Conservation (phyloP, 768 basidiomycete species). For the Mycena pura region DNA sequence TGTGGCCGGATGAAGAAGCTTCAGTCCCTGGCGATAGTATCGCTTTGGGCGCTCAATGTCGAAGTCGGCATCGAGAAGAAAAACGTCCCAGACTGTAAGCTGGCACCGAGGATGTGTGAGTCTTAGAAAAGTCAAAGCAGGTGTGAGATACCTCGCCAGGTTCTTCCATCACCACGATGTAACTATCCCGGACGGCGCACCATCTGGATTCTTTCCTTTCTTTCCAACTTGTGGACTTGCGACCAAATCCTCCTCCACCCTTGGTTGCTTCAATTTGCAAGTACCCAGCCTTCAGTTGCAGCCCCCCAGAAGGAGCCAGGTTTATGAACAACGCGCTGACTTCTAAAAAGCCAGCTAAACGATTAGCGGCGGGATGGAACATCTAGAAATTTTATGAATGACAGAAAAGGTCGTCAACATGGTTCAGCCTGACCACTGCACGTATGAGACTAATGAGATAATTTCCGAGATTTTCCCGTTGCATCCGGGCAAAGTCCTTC, state of each 20-base stretch:
- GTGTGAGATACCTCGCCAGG: conserved; percentile 71
- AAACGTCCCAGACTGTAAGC: conserved; percentile 92
- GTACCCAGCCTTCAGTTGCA: conserved; percentile 91
- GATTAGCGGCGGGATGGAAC: conserved; percentile 93
- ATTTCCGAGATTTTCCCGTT: conserved; percentile 83
- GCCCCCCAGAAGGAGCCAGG: conserved; percentile 80
- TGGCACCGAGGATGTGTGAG: conserved; percentile 37
- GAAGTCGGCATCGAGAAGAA: conserved; percentile 90
- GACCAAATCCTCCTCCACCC: conserved; percentile 63
- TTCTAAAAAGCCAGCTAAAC: conserved; percentile 90
- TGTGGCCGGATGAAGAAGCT: conserved; percentile 56
- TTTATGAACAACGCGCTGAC: conserved; percentile 86
- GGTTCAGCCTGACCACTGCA: conserved; percentile 70
- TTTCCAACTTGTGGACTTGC: conserved; percentile 65
- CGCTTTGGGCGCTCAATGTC: conserved; percentile 89
- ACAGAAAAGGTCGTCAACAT: not conserved
- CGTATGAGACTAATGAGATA: conserved; percentile 90
- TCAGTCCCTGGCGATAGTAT: conserved; percentile 86
- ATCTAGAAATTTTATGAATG: conserved; percentile 60
- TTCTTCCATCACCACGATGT: conserved; percentile 85
- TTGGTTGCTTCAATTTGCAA: conserved; percentile 63
- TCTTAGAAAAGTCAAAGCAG: not conserved
- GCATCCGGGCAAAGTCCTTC: conserved; percentile 80
- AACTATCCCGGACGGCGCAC: conserved; percentile 93
- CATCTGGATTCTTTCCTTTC: conserved; percentile 76